Conservation (phyloP, 805 yeast species). For the Suhomyces sp. region DNA sequence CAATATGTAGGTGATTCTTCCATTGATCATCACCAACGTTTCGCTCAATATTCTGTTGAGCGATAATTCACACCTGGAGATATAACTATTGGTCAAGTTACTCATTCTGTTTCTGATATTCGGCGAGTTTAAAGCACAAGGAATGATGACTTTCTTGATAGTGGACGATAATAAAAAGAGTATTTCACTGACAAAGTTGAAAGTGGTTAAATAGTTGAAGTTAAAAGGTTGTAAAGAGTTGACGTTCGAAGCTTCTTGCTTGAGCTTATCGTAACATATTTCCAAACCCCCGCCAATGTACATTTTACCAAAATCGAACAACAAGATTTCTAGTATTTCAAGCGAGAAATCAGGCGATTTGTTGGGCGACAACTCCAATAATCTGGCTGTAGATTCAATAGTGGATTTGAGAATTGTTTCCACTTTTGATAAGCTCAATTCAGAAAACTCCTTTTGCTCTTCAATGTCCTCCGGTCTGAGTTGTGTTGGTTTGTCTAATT, state of each 20-base stretch:
- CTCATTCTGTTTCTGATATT: constrained; percentile 56
- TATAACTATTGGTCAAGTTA: constrained; percentile 57
- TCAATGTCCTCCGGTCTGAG: constrained; percentile 22
- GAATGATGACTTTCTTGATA: constrained; percentile 70
- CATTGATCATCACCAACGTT: constrained; percentile 50
- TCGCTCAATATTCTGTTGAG: constrained; percentile 63
- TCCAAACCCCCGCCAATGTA: constrained; percentile 77
- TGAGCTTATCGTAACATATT: constrained; percentile 52
- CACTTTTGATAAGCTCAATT: constrained; percentile 45
- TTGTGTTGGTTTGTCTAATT: constrained; percentile 15
- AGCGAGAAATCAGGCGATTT: constrained; percentile 60
- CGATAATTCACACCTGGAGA: constrained; percentile 60
- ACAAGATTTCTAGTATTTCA: constrained; percentile 63
- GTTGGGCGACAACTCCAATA: constrained; percentile 67
- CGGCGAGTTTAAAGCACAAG: constrained; percentile 64
- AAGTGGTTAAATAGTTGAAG: constrained; percentile 47
- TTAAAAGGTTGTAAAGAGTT: constrained; percentile 30
- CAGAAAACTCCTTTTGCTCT: constrained; percentile 20
- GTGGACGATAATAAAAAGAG: constrained; percentile 66
- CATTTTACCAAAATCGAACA: constrained; percentile 67
- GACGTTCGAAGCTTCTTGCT: constrained; percentile 31
- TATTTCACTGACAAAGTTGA: constrained; percentile 56
- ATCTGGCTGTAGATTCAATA: constrained; percentile 72
- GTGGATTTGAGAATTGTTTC: constrained; percentile 66
- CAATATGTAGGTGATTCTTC: constrained; percentile 45